phyloP scores from a whole-genome alignment of 2,329 filamentous ascomycete species.

The Paradendryphiella salina region DNA sequence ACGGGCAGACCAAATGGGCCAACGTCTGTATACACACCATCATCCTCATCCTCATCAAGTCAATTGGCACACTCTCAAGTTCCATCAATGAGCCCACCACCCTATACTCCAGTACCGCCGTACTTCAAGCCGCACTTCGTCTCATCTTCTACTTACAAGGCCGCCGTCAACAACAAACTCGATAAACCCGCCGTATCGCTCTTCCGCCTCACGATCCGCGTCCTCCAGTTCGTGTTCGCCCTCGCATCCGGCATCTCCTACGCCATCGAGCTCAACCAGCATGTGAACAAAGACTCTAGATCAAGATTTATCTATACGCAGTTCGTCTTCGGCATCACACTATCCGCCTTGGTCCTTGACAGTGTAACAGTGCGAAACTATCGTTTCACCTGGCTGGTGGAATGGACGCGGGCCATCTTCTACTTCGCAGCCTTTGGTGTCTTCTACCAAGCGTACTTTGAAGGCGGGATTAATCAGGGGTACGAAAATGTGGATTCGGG shows the following conservation, averaged over 20 bases:
- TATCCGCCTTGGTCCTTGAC: slow-evolving; percentile 22
- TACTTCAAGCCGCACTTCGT: too few species aligned
- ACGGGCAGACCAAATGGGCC: too few species aligned
- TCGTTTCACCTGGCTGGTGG: slow-evolving; percentile 26
- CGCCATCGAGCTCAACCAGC: slow-evolving; percentile 21
- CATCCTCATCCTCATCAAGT: too few species aligned
- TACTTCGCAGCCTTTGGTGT: slow-evolving; percentile 31
- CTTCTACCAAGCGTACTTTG: slow-evolving; percentile 23
- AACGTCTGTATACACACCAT: too few species aligned
- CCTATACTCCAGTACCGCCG: too few species aligned
- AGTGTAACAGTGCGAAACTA: slow-evolving; percentile 27
- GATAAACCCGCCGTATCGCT: slow-evolving; percentile 25
- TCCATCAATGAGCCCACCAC: too few species aligned
- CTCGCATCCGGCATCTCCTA: slow-evolving; percentile 33
- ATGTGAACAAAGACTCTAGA: not conserved
- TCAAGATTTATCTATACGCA: slow-evolving; percentile 27
- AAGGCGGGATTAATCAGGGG: not conserved
- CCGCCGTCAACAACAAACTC: slow-evolving; percentile 23
- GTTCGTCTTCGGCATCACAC: slow-evolving; percentile 23
- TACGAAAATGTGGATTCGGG: slow-evolving; percentile 17
- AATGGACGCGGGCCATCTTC: slow-evolving; percentile 25
- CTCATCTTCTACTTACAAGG: slow-evolving; percentile 12
- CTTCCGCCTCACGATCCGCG: slow-evolving; percentile 24
- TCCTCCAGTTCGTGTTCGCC: slow-evolving; percentile 31
- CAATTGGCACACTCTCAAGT: too few species aligned